Percentiles rank a stretch among this genome's conserved stretches.
phyloP scores from a whole-genome alignment of 2,329 filamentous ascomycete genomes.

The Diatrype stigma region DNA sequence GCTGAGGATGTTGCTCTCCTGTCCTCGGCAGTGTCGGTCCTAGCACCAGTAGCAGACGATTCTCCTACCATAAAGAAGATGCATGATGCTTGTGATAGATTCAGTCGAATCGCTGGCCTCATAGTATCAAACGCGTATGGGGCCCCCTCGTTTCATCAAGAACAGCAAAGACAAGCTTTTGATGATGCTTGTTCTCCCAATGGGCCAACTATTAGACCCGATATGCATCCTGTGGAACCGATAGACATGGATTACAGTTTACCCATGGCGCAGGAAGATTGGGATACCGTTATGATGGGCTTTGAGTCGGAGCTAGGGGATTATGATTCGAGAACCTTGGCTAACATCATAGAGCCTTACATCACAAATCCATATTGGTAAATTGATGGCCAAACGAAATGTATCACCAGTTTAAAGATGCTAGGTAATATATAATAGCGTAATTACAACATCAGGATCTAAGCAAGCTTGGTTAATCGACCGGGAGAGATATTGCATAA shows the following conservation, averaged over 20 bases:
- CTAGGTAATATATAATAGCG: too few species aligned
- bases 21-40: conserved; percentile 12
- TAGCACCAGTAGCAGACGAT: conserved; percentile 8
- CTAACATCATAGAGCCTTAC: conserved; percentile 23
- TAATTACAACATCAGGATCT: too few species aligned
- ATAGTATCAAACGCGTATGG: conserved; percentile 15
- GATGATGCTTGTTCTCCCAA: background rate
- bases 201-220: background rate
- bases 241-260: conserved; percentile 13
- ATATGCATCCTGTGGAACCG: background rate
- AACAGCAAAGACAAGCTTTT: conserved; percentile 4
- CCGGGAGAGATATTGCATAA: too few species aligned
- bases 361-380: conserved; percentile 19
- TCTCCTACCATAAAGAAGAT: conserved; percentile 15
- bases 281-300: conserved; percentile 22
- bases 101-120: conserved; percentile 15
- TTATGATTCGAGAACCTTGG: conserved; percentile 19
- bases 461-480: too few species aligned
- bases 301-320: conserved; percentile 20
- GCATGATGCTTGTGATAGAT: conserved; percentile 20
- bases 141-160: background rate
- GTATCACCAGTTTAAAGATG: too few species aligned
- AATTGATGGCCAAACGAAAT: background rate
- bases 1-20: conserved; percentile 15
- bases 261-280: conserved; percentile 24